A percentile compares a stretch with the other conserved stretches of the same genome.
These are phyloP conservation scores for Oenanthe javanica DNA, from an alignment of 140 eudicot species.

Conservation along the genomic window DNA sequence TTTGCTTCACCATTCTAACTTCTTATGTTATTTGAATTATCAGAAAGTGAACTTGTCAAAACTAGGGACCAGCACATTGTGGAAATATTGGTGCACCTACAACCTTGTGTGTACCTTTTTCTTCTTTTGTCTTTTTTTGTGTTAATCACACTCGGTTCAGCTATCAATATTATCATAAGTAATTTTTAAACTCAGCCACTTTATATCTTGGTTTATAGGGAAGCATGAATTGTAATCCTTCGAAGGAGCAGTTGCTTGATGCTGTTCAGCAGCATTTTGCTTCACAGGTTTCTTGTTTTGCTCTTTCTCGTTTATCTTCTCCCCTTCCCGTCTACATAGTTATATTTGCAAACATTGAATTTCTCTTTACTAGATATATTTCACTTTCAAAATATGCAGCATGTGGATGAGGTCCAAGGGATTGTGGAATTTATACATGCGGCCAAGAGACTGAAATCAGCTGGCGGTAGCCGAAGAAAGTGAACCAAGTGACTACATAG, in stretches of 20 bases:
- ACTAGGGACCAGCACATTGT: constrained; percentile 68
- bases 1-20: neutral
- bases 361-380: neutral
- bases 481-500: constrained; percentile 12
- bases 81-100: constrained; percentile 79
- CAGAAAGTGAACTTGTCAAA: constrained; percentile 76
- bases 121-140: neutral
- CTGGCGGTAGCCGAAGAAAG: constrained; percentile 30
- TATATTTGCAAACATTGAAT: neutral
- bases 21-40: constrained; percentile 14
- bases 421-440: constrained; percentile 69
- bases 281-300: constrained; percentile 52
- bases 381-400: constrained; percentile 28
- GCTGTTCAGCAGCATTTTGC: constrained; percentile 84
- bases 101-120: constrained; percentile 52
- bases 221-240: constrained; percentile 41
- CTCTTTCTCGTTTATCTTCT: neutral
- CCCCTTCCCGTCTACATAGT: neutral
- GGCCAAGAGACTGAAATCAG: constrained; percentile 52
- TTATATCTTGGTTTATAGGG: constrained; percentile 28
- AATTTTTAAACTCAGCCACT: neutral
- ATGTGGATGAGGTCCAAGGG: constrained; percentile 72
- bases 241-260: constrained; percentile 65
- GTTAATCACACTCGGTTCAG: neutral
- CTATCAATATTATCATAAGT: neutral